Base-by-base conservation (phyloP, 2,329 filamentous ascomycete genomes). In the Colletotrichum sp. region DNA sequence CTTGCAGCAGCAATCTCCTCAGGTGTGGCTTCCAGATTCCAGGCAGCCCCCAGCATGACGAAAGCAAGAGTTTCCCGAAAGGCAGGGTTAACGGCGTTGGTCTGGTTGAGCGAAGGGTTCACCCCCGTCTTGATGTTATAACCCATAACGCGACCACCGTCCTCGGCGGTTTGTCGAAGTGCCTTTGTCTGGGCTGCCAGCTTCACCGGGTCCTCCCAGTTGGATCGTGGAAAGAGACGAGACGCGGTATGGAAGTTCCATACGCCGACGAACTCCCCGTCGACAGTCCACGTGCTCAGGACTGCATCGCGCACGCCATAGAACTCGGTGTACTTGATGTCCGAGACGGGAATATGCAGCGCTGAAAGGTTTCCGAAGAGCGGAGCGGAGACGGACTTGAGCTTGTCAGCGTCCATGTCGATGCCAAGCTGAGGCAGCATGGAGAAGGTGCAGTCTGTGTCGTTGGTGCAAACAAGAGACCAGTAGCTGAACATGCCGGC, bases 61-160 rank as follows among this genome's bases (percentile, higher is more conserved):
- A 86, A 84, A n/a, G 81, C 79, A n/a, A 83, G 74, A 12, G 85
- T 81, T 27, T 83, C 82, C 32, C 86, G 81, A 84, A 86, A 88
- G 3, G 84, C 84, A 1, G 86, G 85, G 74, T 86, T 86, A 6
- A 85, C 72, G 22, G 66, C 67, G 25, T 71, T 74, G 1, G 86
- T 84, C 73, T 82, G 85, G 73, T 84, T 79, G 28, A 84, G 78
- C 28, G 79, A 81, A 9, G 77, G 73, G 34, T 78, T 80, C 6
- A 75, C 78, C 3, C 78, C 80, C 25, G 79, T 34, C 48, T 78
- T 77, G 44, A 78, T 67, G 22, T 76, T 80, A 44, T 77, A 80
- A 5, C 77, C 77, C 19, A 72, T 64, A 8, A 75, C 68, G 9
- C n/a, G 69, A 44, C 68, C 71, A 16, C 63, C 69, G 7, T 27